phyloP scores from a whole-genome alignment of 805 yeast species.

The Wickerhamomyces subpelliculosus region DNA sequence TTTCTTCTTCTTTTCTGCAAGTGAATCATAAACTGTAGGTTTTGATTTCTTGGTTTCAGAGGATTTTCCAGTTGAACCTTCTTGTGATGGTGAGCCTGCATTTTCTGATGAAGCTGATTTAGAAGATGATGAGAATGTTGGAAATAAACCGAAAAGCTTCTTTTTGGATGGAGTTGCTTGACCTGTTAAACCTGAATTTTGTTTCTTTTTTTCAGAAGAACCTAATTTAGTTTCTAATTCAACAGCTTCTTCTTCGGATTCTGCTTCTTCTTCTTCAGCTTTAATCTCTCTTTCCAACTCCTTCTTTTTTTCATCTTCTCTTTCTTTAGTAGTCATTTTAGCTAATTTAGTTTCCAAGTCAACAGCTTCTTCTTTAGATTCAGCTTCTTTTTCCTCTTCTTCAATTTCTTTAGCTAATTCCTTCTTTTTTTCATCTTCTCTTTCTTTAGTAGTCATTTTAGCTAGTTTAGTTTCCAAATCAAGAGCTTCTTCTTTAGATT shows the following conservation, averaged over 20 bases:
- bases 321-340: neutral
- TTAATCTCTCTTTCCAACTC: neutral
- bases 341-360: neutral
- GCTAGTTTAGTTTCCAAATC: too few relatives aligned
- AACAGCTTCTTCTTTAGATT: neutral
- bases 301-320: neutral
- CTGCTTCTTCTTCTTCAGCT: neutral
- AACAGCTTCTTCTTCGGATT: neutral
- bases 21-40: conserved; percentile 14
- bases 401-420: too few relatives aligned
- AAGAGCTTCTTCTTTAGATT: too few relatives aligned
- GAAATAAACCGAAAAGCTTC: conserved; percentile 9
- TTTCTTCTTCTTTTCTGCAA: conserved; percentile 10
- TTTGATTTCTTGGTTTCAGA: conserved; percentile 2
- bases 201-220: neutral
- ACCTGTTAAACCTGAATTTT: neutral
- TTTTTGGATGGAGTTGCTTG: conserved; percentile 3
- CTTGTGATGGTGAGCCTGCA: too few relatives aligned
- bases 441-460: too few relatives aligned
- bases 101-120: neutral
- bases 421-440: neutral
- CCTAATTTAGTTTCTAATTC: neutral
- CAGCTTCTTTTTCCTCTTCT: neutral
- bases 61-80: neutral
- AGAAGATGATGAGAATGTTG: conserved; percentile 4